Conservation (phyloP, 805 yeast species). For the Candida germanica region DNA sequence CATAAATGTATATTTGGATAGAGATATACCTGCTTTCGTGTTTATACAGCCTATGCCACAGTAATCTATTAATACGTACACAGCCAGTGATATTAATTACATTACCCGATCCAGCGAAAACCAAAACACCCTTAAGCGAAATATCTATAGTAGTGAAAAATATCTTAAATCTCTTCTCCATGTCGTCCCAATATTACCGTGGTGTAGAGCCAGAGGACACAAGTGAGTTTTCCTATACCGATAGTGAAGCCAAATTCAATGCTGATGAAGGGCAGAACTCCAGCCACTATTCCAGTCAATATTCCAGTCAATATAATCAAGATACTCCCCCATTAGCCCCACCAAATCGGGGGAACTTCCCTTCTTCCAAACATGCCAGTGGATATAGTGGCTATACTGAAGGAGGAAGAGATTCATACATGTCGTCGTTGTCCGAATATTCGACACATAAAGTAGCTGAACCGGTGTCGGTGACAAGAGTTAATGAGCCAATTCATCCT, state of each 20-base stretch:
- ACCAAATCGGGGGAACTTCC: not conserved
- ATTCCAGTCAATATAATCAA: not conserved
- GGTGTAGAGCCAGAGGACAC: not conserved
- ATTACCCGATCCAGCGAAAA: constrained; percentile 2
- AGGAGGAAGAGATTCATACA: constrained; percentile 16
- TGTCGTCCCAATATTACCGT: not conserved
- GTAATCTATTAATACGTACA: too few species aligned
- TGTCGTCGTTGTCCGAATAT: constrained; percentile 20
- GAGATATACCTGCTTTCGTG: too few species aligned
- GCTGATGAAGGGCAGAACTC: constrained; percentile 3
- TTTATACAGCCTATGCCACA: too few species aligned
- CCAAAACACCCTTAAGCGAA: constrained; percentile 1
- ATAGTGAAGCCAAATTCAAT: constrained; percentile 7
- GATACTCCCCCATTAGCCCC: constrained; percentile 1
- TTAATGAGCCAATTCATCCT: constrained; percentile 16
- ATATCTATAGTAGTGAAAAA: not conserved
- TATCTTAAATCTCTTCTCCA: not conserved
- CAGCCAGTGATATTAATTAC: too few species aligned
- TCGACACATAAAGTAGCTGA: constrained; percentile 20
- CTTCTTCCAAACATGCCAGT: not conserved
- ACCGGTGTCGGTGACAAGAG: constrained; percentile 21
- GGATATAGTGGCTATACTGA: not conserved
- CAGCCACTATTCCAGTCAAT: constrained; percentile 2
- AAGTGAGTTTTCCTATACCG: constrained; percentile 13
- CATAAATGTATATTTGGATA: too few species aligned